Evolutionary conservation across 176 grass and related monocot genomes (phyloP), one percentile per base, ranked within the genome.

Genomic region (Carex myosuroides): DNA sequence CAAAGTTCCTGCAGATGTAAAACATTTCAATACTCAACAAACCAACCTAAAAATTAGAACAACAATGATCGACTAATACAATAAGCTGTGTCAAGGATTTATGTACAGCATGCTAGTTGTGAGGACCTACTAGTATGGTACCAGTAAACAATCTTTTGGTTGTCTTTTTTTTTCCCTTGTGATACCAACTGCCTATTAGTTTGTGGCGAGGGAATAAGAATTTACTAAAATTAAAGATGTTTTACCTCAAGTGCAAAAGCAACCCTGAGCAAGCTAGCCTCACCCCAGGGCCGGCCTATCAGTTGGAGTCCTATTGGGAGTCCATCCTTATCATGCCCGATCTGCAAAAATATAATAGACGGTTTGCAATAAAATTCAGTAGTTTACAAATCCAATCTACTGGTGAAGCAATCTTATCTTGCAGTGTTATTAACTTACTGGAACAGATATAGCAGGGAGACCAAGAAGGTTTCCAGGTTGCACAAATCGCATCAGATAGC

Each of bases 271-370:
- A 99, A 95, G 87, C 78, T 99, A 79, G 96, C 96, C 81, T 99
- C 96, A 20, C 88, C 91, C 96, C 93, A 99, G 76, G 96, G 96
- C 26, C 93, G 93, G 6, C 96, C 96, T 86, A 99, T 99, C 86
- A 99, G 59, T 60, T 99, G 96, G 88, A 99, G 78, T 66, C 93
- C 96, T 35, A 99, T 99, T 24, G 96, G 96, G 70, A 99, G 91
- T 9, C 93, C 96, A 71, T 90, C 84, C 71, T 87, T 94, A 87
- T 99, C 96, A 88, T 99, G 91, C 26, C 96, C 96, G 42, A 95
- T 92, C 96, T 98, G 91, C 4, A 55, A 13, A 59, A 76, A 79
- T 16, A 79, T 35, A 71, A 62, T 2, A 86, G 63, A 39, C 22
- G 60, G 22, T 52, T 60, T 8, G 70, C n/a, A 22, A 50, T 85